A percentile compares a stretch with the other conserved stretches of the same genome.
These are phyloP conservation scores for Rosa rugosa DNA, from an alignment of 306 rosid species.

Conservation along the genomic window DNA sequence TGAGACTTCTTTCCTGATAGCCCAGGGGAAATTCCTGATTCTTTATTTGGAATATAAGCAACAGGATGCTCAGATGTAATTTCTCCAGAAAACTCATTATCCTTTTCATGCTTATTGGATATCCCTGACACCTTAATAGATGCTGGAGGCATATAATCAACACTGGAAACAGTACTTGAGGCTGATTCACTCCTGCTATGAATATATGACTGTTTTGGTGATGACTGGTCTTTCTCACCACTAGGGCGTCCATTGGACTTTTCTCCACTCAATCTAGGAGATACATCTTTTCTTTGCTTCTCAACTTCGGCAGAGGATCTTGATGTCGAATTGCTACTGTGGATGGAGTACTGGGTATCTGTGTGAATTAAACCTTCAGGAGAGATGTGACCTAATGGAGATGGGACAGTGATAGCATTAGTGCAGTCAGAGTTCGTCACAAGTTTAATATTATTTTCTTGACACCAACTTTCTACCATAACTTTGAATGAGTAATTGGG, in stretches of 20 bases:
- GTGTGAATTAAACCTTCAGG: slow-evolving; percentile 37
- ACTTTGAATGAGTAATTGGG: slow-evolving; percentile 88
- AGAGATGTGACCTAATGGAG: slow-evolving; percentile 36
- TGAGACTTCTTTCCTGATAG: slow-evolving; percentile 44
- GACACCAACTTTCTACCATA: slow-evolving; percentile 90
- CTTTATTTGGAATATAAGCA: slow-evolving; percentile 40
- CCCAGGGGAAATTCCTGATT: slow-evolving; percentile 31
- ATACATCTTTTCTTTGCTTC: slow-evolving; percentile 44
- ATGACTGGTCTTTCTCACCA: slow-evolving; percentile 47
- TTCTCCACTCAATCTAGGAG: slow-evolving; percentile 43
- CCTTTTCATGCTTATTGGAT: slow-evolving; percentile 42
- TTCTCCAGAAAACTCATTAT: slow-evolving; percentile 48
- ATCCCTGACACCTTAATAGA: slow-evolving; percentile 46
- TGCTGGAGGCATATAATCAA: slow-evolving; percentile 54
- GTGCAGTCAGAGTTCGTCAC: slow-evolving; percentile 27
- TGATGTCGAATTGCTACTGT: slow-evolving; percentile 52
- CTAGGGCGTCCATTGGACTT: slow-evolving; percentile 40
- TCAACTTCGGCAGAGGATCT: slow-evolving; percentile 57
- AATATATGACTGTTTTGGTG: slow-evolving; percentile 57
- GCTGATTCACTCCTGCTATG: slow-evolving; percentile 78
- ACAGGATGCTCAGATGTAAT: slow-evolving; percentile 44
- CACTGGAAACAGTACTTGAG: slow-evolving; percentile 71
- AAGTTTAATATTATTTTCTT: slow-evolving; percentile 64
- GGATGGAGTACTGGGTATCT: slow-evolving; percentile 41
- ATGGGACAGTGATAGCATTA: slow-evolving; percentile 29